A percentile compares a stretch with the other conserved stretches of the same genome.
Conservation (phyloP, 805 yeast species). For the Zygoascus bituminiphila region DNA sequence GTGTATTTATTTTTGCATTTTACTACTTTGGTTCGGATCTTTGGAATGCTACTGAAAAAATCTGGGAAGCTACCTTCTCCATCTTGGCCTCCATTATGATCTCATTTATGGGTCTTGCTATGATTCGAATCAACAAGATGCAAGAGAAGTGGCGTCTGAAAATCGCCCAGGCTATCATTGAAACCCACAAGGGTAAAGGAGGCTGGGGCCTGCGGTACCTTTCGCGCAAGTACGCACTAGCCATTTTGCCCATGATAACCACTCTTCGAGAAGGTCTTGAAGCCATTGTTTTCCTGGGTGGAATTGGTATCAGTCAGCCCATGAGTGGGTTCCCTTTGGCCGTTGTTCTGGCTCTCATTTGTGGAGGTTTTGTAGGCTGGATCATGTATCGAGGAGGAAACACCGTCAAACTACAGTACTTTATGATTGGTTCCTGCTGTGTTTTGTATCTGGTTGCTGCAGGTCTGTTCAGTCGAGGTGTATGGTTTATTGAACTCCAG, state of each 20-base stretch:
- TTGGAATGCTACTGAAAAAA: constrained; percentile 81
- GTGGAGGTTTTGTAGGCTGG: constrained; percentile 59
- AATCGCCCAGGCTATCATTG: constrained; percentile 36
- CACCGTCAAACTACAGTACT: constrained; percentile 64
- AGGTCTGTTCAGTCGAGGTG: constrained; percentile 77
- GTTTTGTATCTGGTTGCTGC: constrained; percentile 79
- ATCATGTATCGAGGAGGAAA: constrained; percentile 71
- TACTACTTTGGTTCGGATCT: constrained; percentile 73
- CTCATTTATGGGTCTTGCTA: constrained; percentile 79
- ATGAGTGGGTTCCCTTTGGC: constrained; percentile 57
- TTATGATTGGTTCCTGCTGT: constrained; percentile 67
- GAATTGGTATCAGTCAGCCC: constrained; percentile 72
- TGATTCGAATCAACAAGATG: constrained; percentile 71
- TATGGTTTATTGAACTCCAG: constrained; percentile 85
- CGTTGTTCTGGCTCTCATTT: constrained; percentile 45
- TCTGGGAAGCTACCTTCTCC: constrained; percentile 83
- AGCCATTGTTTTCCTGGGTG: constrained; percentile 87
- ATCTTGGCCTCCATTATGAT: constrained; percentile 70
- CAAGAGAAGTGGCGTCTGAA: constrained; percentile 74
- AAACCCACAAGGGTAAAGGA: constrained; percentile 18
- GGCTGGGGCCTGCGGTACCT: constrained; percentile 15
- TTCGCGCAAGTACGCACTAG: constrained; percentile 53
- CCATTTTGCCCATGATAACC: constrained; percentile 74
- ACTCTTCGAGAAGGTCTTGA: constrained; percentile 85
- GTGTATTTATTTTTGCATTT: constrained; percentile 58